Conservation (phyloP, 345 rosid genomes). For the Balakata baccata region DNA sequence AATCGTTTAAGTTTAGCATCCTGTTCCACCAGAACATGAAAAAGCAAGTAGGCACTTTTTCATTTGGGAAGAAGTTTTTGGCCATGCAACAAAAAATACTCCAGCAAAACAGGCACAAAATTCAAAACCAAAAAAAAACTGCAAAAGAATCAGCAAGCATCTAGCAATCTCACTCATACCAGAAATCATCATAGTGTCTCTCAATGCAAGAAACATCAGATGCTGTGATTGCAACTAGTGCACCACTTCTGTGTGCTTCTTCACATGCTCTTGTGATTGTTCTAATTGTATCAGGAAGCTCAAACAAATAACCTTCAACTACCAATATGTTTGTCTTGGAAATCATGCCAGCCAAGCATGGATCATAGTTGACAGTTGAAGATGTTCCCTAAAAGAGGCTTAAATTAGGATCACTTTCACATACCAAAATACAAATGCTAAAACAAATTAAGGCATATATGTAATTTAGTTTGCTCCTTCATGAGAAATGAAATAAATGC, state of each 20-base stretch:
- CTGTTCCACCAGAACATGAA: background rate
- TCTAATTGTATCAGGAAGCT: conserved; percentile 80
- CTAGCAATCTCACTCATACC: conserved; percentile 55
- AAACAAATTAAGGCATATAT: background rate
- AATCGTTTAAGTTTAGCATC: background rate
- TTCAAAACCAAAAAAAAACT: conserved; percentile 1
- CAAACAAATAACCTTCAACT: conserved; percentile 93
- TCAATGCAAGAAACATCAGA: conserved; percentile 93
- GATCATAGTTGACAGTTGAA: conserved; percentile 66
- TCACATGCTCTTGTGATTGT: conserved; percentile 80
- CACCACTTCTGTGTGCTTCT: conserved; percentile 75
- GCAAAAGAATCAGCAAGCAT: background rate
- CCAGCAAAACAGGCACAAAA: background rate
- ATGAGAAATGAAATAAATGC: background rate
- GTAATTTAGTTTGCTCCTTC: background rate
- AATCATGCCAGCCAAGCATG: conserved; percentile 66
- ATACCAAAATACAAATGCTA: background rate
- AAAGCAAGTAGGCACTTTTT: background rate
- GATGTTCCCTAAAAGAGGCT: conserved; percentile 68
- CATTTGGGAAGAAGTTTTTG: background rate
- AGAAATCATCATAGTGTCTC: conserved; percentile 86
- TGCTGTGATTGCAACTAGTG: conserved; percentile 84
- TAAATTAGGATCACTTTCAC: conserved; percentile 4
- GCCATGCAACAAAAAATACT: background rate
- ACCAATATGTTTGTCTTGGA: conserved; percentile 72